Base-by-base conservation (phyloP, 2,329 filamentous ascomycete species). In the Cladosporium sp. region DNA sequence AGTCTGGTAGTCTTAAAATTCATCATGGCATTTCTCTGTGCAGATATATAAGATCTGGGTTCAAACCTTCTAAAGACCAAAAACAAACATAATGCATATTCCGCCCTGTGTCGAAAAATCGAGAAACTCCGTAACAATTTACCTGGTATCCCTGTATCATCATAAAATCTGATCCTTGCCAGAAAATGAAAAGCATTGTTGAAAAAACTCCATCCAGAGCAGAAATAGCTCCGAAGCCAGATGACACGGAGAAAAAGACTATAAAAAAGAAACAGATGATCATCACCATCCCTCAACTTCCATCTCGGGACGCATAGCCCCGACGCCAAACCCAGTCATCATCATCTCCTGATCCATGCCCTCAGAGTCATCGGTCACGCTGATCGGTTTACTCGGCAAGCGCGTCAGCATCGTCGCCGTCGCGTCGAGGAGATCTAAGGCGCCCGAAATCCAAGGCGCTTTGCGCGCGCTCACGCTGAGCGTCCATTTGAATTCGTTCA, bases 401-500 rank as follows among this genome's bases (percentile, higher is more conserved):
- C 78, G 78, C 56, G 76, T 77, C 66, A 83, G 71, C 79, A 82
- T 79, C 8, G 76, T 76, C 44, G 77, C 75, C 52, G 75, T 79
- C 5, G 80, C 80, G 58, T 81, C 80, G 37, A 84, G 72, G 74
- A 80, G 79, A 62, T 77, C 77, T 10, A 82, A 74, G 12, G 81
- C 82, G 40, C 78, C 79, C 18, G 78, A 77, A 6, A 84, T 78
- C 73, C 82, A 84, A 29, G 75, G 80, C 12, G 85, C 86, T 57
- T 90, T 88, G 76, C 92, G 92, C 53, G 88, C 89, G 78, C 90
- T 93, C 57, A 98, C 93, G 10, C 90, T 90, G 64, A 98, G 82
- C 11, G 94, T 97, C 94, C 94, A 99, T 59, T 92, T 87, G 75
- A 97, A 98, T 79, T 99, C 94, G 67, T 88, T 89, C 26, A 98